Base-by-base conservation (phyloP, 2,329 filamentous ascomycete species). In the Monosporascus ibericus region DNA sequence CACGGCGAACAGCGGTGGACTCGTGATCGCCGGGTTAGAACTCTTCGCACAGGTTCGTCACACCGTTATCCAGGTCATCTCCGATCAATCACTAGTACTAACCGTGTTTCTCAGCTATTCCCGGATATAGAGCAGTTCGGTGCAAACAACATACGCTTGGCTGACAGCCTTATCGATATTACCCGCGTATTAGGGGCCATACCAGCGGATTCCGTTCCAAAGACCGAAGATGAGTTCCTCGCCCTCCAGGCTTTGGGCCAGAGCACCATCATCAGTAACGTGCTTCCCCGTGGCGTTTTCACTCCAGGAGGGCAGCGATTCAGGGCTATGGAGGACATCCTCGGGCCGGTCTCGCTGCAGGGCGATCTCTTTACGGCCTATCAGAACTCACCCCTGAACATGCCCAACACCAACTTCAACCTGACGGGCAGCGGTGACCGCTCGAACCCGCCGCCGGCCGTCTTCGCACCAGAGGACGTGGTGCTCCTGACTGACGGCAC, bases 11-110 rank as follows among this genome's bases (percentile, higher is more conserved):
- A 77, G 75, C 2, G 83, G 83, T 42, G 82, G 83, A 24, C 75
- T 73, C 15, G 78, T 85, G 44, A 63, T 82, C 7, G 74, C 79
- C n/a, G 82, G 79, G 17, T 83, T 82, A 57, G 82, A 85, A 60
- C 72, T 86, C 25, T 85, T 85, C 69, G 78, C 79, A 50, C 69
- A 78, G 63, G 70, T 84, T 0, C 79, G 80, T 67, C 74, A 73
- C 4, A 58, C 66, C 14, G 68, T 39, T 3, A 42, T 49, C 27
- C 22, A 14, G 6, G 3, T 3, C 9, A 18, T 20, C 8, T 20
- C 9, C 18, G 6, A 14, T 14, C 39, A 3, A 1, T 6, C 20
- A 18, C 22, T 18, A 14, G 46, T 36, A 51, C 27, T 5, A 18
- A 47, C 25, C 39, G 39, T 30, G 34, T 48, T 17, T 53, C 5